These are phyloP conservation scores for Iodosphaeria phyllophila DNA, from an alignment of 2,329 filamentous ascomycete species.

Conservation along the genomic window DNA sequence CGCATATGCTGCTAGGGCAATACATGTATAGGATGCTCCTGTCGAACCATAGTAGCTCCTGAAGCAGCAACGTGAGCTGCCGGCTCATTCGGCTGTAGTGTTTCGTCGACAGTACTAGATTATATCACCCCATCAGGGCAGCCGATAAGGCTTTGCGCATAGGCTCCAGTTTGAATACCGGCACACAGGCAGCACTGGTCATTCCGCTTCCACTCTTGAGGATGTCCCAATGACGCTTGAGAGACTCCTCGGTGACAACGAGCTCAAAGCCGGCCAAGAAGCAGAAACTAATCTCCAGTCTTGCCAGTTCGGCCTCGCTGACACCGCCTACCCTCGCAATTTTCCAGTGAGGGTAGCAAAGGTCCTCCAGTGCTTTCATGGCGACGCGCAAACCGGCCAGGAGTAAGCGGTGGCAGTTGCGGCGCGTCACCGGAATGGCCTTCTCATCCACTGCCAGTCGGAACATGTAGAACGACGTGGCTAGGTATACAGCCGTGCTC, in stretches of 20 bases:
- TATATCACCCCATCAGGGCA: no score
- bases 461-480: slow-evolving; percentile 74
- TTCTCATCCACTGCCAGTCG: slow-evolving; percentile 61
- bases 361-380: slow-evolving; percentile 88
- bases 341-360: slow-evolving; percentile 68
- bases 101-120: no score
- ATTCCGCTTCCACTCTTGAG: slow-evolving; percentile 19
- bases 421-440: slow-evolving; percentile 59
- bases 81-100: no score
- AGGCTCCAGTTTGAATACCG: no score
- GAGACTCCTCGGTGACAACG: slow-evolving; percentile 36
- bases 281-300: slow-evolving; percentile 78
- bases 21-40: no score
- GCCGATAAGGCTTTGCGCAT: no score
- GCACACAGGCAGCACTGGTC: background rate
- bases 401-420: slow-evolving; percentile 74
- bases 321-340: slow-evolving; percentile 82
- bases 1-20: no score
- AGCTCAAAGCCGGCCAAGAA: slow-evolving; percentile 76
- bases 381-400: slow-evolving; percentile 73
- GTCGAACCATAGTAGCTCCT: no score
- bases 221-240: slow-evolving; percentile 48
- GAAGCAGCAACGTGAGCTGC: no score
- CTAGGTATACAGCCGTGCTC: slow-evolving; percentile 84
- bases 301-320: slow-evolving; percentile 59